Evolutionary conservation across 768 basidiomycete genomes (phyloP).

Genomic region (Mrakia blollopis): DNA sequence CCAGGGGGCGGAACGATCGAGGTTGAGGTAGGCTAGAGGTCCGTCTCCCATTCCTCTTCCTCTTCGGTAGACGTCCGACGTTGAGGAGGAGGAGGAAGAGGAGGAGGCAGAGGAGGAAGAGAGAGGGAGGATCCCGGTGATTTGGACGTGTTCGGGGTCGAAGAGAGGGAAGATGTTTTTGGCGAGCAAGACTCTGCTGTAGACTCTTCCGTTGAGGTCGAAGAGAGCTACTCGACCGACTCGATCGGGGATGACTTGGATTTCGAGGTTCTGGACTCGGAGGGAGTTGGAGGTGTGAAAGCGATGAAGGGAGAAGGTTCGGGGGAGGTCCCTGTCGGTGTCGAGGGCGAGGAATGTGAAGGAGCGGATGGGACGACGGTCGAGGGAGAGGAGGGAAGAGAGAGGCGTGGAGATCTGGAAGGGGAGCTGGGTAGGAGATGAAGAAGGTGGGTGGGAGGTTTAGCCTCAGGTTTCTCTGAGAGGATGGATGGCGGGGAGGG

Average conservation of each 20-base stretch:
- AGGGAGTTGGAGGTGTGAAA: not conserved
- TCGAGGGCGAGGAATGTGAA: not conserved
- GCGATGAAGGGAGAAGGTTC: not conserved
- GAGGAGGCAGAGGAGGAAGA: too few species aligned
- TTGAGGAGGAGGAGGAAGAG: not conserved
- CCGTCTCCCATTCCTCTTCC: too few species aligned
- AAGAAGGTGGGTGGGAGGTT: not conserved
- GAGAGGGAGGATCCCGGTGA: not conserved
- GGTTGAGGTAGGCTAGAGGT: not conserved
- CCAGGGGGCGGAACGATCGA: not conserved
- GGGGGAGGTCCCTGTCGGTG: not conserved
- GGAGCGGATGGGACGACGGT: not conserved
- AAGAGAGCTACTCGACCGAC: not conserved
- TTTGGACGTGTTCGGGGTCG: not conserved
- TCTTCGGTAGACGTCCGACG: not conserved
- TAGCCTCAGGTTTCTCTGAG: not conserved
- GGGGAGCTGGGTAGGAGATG: not conserved
- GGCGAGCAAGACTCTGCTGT: not conserved
- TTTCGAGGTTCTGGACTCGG: not conserved
- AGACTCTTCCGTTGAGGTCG: not conserved
- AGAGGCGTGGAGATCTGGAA: not conserved
- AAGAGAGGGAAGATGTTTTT: not conserved
- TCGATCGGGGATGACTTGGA: not conserved
- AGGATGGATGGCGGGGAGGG: too few species aligned
- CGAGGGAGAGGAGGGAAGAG: not conserved